A percentile compares a stretch with the other conserved stretches of the same genome.
Evolutionary conservation across 176 grass and related monocot species (phyloP).

Genomic region (Ampelocalamus luodianensis): DNA sequence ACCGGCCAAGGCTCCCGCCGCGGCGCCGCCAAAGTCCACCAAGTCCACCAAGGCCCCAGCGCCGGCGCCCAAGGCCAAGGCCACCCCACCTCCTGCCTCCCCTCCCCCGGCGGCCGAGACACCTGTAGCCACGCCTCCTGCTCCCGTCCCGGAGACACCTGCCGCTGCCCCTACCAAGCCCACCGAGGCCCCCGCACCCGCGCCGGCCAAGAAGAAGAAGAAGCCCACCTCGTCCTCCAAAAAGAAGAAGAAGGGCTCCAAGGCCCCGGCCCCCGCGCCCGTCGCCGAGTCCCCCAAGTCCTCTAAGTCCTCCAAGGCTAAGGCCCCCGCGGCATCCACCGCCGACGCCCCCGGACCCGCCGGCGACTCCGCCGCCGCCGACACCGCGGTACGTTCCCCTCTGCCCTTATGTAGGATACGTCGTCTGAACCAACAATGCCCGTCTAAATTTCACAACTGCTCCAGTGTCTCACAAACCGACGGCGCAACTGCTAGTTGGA

Average conservation of each 20-base stretch:
- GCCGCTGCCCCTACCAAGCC: constrained; percentile 52
- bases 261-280: constrained; percentile 53
- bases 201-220: constrained; percentile 67
- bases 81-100: constrained; percentile 22
- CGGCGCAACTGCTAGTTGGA: not conserved
- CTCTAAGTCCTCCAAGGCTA: constrained; percentile 44
- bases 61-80: not conserved
- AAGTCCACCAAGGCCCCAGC: constrained; percentile 41
- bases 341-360: constrained; percentile 45
- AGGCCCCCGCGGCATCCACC: constrained; percentile 23
- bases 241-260: constrained; percentile 65
- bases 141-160: not conserved
- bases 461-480: not conserved
- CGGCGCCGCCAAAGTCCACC: constrained; percentile 41
- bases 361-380: constrained; percentile 32
- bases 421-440: not conserved
- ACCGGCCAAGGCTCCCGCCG: constrained; percentile 43
- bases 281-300: constrained; percentile 36
- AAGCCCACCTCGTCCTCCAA: constrained; percentile 31
- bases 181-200: constrained; percentile 35
- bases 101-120: not conserved
- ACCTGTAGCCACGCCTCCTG: constrained; percentile 30
- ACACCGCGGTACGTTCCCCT: constrained; percentile 44
- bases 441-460: not conserved
- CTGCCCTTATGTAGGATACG: not conserved